A percentile compares a stretch with the other conserved stretches of the same genome.
phyloP scores from a whole-genome alignment of 2,329 filamentous ascomycete genomes.

The Pseudocercospora fuligena region DNA sequence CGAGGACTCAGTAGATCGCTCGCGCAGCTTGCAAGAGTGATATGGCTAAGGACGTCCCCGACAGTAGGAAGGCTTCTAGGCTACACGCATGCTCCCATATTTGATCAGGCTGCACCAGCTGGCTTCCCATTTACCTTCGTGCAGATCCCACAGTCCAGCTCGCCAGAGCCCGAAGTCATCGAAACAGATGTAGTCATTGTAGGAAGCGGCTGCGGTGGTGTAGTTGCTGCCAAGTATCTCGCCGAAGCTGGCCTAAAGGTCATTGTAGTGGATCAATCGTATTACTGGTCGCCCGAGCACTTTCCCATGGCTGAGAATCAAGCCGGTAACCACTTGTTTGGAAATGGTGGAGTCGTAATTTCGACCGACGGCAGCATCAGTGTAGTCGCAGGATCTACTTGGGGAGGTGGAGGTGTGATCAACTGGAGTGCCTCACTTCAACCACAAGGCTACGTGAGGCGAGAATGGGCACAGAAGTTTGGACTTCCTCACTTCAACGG shows the following conservation, averaged over 20 bases:
- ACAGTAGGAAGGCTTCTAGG: conserved; percentile 61
- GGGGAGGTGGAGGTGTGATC: conserved; percentile 81
- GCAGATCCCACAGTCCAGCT: conserved; percentile 55
- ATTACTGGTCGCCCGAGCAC: conserved; percentile 72
- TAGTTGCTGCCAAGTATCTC: conserved; percentile 78
- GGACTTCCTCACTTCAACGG: conserved; percentile 76
- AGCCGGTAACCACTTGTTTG: conserved; percentile 68
- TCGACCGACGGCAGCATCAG: conserved; percentile 58
- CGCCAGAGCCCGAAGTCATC: conserved; percentile 59
- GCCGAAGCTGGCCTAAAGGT: conserved; percentile 77
- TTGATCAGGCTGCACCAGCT: conserved; percentile 56
- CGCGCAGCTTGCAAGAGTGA: conserved; percentile 58
- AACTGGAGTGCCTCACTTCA: conserved; percentile 78
- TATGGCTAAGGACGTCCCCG: conserved; percentile 61
- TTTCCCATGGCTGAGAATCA: conserved; percentile 73
- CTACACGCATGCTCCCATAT: conserved; percentile 61
- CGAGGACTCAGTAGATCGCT: conserved; percentile 62
- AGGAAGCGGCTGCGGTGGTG: conserved; percentile 85
- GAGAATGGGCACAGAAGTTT: conserved; percentile 73
- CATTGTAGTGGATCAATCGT: conserved; percentile 80
- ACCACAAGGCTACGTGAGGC: conserved; percentile 75
- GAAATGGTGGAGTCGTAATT: conserved; percentile 65
- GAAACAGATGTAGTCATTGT: conserved; percentile 84
- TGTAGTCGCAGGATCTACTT: conserved; percentile 71
- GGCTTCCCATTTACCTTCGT: conserved; percentile 65